Percentiles rank a stretch among this genome's conserved stretches.
Conservation (phyloP, 768 basidiomycete species). For the Leccinum boreale region DNA sequence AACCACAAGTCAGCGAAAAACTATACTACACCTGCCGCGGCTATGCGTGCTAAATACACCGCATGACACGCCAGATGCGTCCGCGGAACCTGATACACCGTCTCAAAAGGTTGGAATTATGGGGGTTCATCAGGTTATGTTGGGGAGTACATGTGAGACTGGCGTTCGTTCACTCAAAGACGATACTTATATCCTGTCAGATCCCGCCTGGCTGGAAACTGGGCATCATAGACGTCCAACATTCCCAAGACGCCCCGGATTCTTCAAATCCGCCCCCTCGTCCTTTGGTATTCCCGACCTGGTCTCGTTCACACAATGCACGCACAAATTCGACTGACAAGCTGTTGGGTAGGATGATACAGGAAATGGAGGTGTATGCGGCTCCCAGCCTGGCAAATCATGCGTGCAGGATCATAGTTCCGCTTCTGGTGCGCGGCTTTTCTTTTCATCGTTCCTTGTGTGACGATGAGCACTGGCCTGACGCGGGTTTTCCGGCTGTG, state of each 20-base stretch:
- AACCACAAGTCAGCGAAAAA: no score
- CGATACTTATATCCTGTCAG: no score
- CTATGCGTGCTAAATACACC: no score
- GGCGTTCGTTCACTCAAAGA: no score
- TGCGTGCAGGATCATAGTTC: slow-evolving; percentile 50
- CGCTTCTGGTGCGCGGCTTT: slow-evolving; percentile 54
- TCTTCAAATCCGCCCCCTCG: slow-evolving; percentile 58
- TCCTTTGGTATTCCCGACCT: slow-evolving; percentile 69
- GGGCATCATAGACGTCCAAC: no score
- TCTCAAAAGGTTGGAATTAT: no score
- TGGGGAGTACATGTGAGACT: no score
- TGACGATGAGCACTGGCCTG: neutral
- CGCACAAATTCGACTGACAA: slow-evolving; percentile 72
- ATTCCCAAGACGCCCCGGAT: slow-evolving; percentile 42
- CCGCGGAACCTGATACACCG: no score
- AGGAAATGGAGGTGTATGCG: slow-evolving; percentile 50
- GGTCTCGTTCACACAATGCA: slow-evolving; percentile 49
- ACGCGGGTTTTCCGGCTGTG: slow-evolving; percentile 38
- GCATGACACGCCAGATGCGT: no score
- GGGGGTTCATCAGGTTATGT: no score
- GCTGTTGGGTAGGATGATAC: slow-evolving; percentile 55
- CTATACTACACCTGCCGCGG: no score
- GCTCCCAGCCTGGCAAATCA: slow-evolving; percentile 61
- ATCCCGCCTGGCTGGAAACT: no score
- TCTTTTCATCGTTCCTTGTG: neutral